Evolutionary conservation across 768 basidiomycete genomes (phyloP), one percentile per base, ranked within the genome.

Genomic region (Rhizopogon vulgaris): DNA sequence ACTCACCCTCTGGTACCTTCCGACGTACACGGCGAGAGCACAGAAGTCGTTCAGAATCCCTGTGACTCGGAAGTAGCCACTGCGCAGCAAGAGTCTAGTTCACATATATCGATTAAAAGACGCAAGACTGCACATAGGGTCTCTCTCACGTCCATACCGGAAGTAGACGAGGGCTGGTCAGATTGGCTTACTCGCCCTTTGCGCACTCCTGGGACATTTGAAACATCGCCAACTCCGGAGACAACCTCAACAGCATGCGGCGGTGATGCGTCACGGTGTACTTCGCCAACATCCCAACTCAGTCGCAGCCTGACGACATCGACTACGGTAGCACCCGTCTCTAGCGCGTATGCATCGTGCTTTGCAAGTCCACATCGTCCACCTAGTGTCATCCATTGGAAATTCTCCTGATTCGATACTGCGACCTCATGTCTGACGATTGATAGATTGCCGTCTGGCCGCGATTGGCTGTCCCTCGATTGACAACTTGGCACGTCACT

Each of bases 381-480:
- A 25, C 54, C 51, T n/a, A 55, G 54, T 6, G 8, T 52, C 14
- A 52, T 52, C 17, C 43, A 12, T 12, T 55, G 54, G 51, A 52
- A 52, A 34, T 34, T 27, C 24, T 10, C 24, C 17, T 43, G 36
- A 43, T 6, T 45, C 4, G 9, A 9, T 3, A 25, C 39, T 22
- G 43, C 30, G 3, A 12, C 30, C 17, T 8, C 5, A 18, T 11
- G 18, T 18, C 18, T 18, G 6, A 3, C 22, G 22, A 22, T 22
- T 22, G 22, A 22, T 22, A 46, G 5, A 7, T 18, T 12, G 3
- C 4, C 11, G 32, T 11, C 32, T 12, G 32, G 10, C 32, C 4
- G 12, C 9, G 32, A 1, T 22, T 22, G 11, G 4, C 12, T 34
- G 32, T 22, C 22, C 22, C 3, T 22, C 2, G 28, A 30, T 30